Conservation (phyloP, 78 protist genomes). For the Tieghemostelium lacteum region DNA sequence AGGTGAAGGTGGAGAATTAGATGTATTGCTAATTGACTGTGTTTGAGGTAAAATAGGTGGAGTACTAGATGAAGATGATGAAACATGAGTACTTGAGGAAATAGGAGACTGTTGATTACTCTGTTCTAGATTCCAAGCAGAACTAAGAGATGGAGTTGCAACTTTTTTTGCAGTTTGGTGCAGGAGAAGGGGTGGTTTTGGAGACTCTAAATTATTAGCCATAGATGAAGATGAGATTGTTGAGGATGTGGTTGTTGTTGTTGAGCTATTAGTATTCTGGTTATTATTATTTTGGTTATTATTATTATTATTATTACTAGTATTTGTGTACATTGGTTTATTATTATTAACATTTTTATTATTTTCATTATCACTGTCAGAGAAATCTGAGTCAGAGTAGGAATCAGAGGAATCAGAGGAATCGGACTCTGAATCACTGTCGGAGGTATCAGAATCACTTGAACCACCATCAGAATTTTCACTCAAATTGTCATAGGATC, state of each 20-base stretch:
- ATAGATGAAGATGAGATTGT: background rate
- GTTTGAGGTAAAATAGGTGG: background rate
- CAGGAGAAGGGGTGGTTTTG: conserved; percentile 19
- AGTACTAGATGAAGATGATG: conserved; percentile 24
- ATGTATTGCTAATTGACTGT: background rate
- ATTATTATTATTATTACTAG: background rate
- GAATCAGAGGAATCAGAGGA: conserved; percentile 52
- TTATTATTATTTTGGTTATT: conserved; percentile 5
- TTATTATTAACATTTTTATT: no score
- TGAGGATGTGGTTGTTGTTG: background rate
- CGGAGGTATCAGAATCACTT: conserved; percentile 31
- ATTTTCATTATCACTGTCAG: conserved; percentile 52
- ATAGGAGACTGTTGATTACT: conserved; percentile 34
- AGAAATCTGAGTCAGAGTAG: conserved; percentile 68
- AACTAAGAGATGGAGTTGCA: background rate
- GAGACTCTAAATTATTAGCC: background rate
- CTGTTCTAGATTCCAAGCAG: conserved; percentile 24
- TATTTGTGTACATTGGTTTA: background rate
- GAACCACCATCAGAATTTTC: conserved; percentile 12
- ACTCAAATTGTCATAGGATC: background rate
- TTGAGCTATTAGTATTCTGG: background rate
- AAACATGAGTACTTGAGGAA: conserved; percentile 15
- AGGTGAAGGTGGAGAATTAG: conserved; percentile 13
- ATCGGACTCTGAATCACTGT: conserved; percentile 38
- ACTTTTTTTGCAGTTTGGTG: conserved; percentile 24